Base-by-base conservation (phyloP, 345 rosid genomes). In the Lepidium didymum region DNA sequence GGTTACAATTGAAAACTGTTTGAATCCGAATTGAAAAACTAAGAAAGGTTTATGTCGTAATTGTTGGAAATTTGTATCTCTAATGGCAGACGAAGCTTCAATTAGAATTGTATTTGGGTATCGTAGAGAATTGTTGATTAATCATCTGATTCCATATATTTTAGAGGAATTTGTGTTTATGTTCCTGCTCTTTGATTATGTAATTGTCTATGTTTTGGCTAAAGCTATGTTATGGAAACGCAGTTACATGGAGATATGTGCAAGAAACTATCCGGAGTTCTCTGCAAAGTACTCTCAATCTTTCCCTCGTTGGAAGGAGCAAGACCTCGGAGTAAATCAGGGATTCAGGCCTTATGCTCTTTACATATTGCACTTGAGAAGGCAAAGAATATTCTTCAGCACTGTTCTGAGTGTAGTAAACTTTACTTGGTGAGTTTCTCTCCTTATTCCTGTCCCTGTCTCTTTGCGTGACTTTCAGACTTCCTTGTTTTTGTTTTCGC, bases 271-370 rank as follows among this genome's bases (percentile, higher is more conserved):
- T 87, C 93, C 12, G 83, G 74, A 67, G 78, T 83, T 69, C 84
- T 86, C 42, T 86, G 96, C 77, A 87, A 89, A 73, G 82, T 87
- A 45, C 47, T 86, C 52, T 81, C 89, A 4, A 73, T 89, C 74
- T 91, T 95, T 71, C 99, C 99, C 5, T 85, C 88, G 5, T 75
- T 95, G 80, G 99, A 95, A 85, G 99, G 85, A n/a, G 92, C 96
- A 70, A 79, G 96, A 54, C 99, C 99, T 56, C 80, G 96, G 77
- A 95, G 98, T 80, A 95, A 80, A 82, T 89, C 98, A 50, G 99
- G 99, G 59, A 91, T 95, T 73, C 98, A 91, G 14, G 93, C 98
- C 44, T 73, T 95, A 56, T 95, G 99, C 65, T 86, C 94, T 33
- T 83, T 95, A 79, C 98, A 95, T 69, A 84, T 95, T 68, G 93